Evolutionary conservation across 768 basidiomycete genomes (phyloP).

Genomic region (Kwoniella dendrophila): DNA sequence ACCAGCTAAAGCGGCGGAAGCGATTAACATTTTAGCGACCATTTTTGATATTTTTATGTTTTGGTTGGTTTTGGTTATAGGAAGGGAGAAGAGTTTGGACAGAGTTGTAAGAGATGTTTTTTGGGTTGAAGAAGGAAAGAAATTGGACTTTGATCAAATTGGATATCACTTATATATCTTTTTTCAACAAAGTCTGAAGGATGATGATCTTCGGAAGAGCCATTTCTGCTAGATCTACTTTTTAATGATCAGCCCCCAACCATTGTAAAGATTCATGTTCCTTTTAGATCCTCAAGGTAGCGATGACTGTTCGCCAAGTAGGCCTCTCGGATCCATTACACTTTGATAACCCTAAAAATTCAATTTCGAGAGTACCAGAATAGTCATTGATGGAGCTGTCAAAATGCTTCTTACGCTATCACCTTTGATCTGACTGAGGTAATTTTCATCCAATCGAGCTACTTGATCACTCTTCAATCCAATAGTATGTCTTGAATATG

Average conservation of each 20-base stretch:
- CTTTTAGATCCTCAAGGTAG: too few relatives aligned
- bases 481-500: too few relatives aligned
- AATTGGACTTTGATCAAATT: background rate
- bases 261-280: too few relatives aligned
- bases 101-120: background rate
- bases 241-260: too few relatives aligned
- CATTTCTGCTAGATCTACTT: too few relatives aligned
- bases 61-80: background rate
- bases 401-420: background rate
- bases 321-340: slow-evolving; percentile 17
- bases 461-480: too few relatives aligned
- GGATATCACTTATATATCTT: background rate
- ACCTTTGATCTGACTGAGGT: background rate
- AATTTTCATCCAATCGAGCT: background rate
- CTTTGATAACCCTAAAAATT: background rate
- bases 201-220: background rate
- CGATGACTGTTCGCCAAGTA: slow-evolving; percentile 22
- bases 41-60: slow-evolving; percentile 19
- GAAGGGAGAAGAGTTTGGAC: background rate
- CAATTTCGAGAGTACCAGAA: background rate
- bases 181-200: background rate
- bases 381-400: background rate
- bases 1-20: slow-evolving; percentile 31
- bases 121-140: background rate
- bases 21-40: slow-evolving; percentile 21